Evolutionary conservation across 2,329 filamentous ascomycete species (phyloP), one percentile per base, ranked within the genome.

Genomic region (Rhinocladiella similis): DNA sequence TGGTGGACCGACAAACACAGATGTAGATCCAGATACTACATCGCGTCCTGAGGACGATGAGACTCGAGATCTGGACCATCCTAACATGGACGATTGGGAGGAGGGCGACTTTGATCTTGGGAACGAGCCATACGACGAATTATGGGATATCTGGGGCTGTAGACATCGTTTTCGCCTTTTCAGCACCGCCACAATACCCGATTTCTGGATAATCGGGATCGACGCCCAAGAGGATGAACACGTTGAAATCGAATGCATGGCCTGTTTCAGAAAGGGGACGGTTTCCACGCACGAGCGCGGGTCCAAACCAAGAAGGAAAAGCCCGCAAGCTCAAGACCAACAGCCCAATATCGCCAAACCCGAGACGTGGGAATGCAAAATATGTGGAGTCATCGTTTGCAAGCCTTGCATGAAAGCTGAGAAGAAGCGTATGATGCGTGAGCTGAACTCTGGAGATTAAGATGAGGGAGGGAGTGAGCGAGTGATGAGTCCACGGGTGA

Each of bases 31-130:
- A 3, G 29, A 33, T 33, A 12, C 29, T 9, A 18, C n/a, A 16
- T 13, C 16, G 14, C 27, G 7, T 3, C 7, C 38, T 20, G n/a
- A 33, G 19, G 35, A 50, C 36, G 14, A 13, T 3, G 14, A 13
- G 7, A 43, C 36, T 33, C 38, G 46, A 16, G 56, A 55, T 36
- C 35, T 61, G 14, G 54, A 60, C 27, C 57, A 62, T 25, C 60
- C 61, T n/a, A 59, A 67, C 6, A 57, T 59, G 7, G 43, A 50
- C 9, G 50, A 62, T 5, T 67, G 65, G 66, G 57, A 67, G 66
- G 57, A 67, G 0, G 39, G 14, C 10, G 42, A 68, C 56, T 79
- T 83, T 67, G 72, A 76, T 55, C 67, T 76, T 51, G 67, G 66
- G 1, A 60, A 63, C 13, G 67, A 65, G 33, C 63, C 62, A 10